A percentile compares a stretch with the other conserved stretches of the same genome.
phyloP scores from a whole-genome alignment of 306 rosid genomes.

The Prinsepia uniflora region DNA sequence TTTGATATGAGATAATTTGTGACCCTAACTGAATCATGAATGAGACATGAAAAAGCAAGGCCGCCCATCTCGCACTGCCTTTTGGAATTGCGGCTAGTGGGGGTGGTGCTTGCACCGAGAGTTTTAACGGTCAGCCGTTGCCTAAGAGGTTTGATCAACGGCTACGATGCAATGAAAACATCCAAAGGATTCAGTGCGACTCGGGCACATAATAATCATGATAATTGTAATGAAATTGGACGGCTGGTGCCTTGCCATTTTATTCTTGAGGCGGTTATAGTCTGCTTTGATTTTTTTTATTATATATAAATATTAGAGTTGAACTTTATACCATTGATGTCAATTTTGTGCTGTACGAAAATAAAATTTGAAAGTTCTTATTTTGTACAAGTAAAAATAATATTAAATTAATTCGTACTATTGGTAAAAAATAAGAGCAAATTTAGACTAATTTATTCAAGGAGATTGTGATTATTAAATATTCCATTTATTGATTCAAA shows the following conservation, averaged over 20 bases:
- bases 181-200: conserved; percentile 1
- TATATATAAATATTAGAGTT: too few species aligned
- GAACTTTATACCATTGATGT: too few species aligned
- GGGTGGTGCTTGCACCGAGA: conserved; percentile 1
- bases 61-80: background rate
- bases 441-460: too few species aligned
- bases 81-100: background rate
- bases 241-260: background rate
- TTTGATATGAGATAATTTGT: too few species aligned
- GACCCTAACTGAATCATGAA: background rate
- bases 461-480: too few species aligned
- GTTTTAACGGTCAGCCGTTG: background rate
- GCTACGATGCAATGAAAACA: background rate
- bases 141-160: background rate
- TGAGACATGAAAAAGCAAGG: background rate
- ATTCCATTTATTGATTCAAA: too few species aligned
- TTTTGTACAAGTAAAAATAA: too few species aligned
- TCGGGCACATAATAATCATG: background rate
- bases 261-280: background rate
- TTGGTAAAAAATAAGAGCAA: too few species aligned
- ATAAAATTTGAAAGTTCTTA: too few species aligned
- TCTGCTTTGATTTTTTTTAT: too few species aligned
- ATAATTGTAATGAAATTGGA: background rate
- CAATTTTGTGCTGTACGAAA: too few species aligned
- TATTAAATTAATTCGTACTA: too few species aligned